Percentiles rank a stretch among this genome's conserved stretches.
phyloP scores from a whole-genome alignment of 2,329 filamentous ascomycete species.

The Xylaria sp. region DNA sequence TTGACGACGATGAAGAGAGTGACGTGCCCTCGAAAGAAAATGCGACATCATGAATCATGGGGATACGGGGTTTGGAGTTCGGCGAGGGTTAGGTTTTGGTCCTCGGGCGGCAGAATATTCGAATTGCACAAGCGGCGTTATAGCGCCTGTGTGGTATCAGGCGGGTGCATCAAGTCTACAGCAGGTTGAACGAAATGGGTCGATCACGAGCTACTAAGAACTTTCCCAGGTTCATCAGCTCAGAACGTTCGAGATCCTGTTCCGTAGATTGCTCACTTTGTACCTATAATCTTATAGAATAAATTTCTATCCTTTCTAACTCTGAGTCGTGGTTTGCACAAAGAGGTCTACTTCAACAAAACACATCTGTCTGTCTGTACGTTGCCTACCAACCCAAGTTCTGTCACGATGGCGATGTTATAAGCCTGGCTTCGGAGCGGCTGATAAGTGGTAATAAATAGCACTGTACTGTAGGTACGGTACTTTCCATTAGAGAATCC shows the following conservation, averaged over 20 bases:
- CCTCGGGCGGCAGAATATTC: conserved; percentile 19
- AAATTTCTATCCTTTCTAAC: not conserved
- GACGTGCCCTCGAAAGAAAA: conserved; percentile 26
- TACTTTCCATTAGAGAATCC: not conserved
- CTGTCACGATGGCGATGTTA: not conserved
- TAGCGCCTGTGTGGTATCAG: not conserved
- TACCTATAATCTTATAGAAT: conserved; percentile 15
- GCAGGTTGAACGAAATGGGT: not conserved
- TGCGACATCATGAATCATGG: conserved; percentile 18
- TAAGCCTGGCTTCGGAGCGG: not conserved
- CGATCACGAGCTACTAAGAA: not conserved
- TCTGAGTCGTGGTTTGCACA: not conserved
- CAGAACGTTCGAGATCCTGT: not conserved
- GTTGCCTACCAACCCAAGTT: not conserved
- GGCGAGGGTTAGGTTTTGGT: conserved; percentile 15
- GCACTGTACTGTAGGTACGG: not conserved
- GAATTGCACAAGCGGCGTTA: conserved; percentile 5
- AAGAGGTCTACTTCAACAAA: not conserved
- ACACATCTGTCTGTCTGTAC: not conserved
- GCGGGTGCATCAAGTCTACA: conserved; percentile 4
- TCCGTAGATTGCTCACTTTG: conserved; percentile 6
- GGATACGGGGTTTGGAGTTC: conserved; percentile 29
- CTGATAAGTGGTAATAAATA: not conserved
- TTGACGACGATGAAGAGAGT: conserved; percentile 41
- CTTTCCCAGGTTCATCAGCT: not conserved